Evolutionary conservation across 148 eudicot genomes (phyloP).

Genomic region (Arbutus unedo): DNA sequence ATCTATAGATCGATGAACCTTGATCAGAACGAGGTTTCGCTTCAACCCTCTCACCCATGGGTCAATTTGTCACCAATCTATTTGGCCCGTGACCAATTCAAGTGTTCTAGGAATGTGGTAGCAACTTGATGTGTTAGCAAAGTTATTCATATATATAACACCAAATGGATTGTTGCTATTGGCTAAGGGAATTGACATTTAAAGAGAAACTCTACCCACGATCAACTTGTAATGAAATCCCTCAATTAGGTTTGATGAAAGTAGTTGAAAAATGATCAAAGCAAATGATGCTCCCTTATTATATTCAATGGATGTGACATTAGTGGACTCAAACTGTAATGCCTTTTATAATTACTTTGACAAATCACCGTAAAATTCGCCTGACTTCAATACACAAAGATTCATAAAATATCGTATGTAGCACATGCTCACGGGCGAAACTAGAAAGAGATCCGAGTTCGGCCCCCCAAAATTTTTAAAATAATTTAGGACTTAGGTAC

Average conservation of each 20-base stretch:
- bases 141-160: background rate
- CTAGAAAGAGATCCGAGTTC: too few relatives aligned
- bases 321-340: slow-evolving; percentile 9
- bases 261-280: slow-evolving; percentile 18
- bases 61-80: too few relatives aligned
- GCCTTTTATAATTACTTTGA: slow-evolving; percentile 12
- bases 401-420: background rate
- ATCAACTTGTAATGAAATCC: slow-evolving; percentile 8
- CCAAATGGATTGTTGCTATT: background rate
- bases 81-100: too few relatives aligned
- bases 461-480: too few relatives aligned
- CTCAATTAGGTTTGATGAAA: slow-evolving; percentile 14
- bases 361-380: slow-evolving; percentile 10
- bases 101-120: too few relatives aligned
- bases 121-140: too few relatives aligned
- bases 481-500: too few relatives aligned
- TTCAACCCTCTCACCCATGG: too few relatives aligned
- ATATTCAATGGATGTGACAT: slow-evolving; percentile 8
- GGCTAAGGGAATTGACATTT: background rate
- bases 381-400: background rate
- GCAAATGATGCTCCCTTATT: slow-evolving; percentile 19
- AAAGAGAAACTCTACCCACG: background rate
- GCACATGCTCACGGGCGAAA: background rate
- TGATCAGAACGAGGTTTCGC: too few relatives aligned
- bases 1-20: too few relatives aligned